Percentiles rank a stretch among this genome's conserved stretches.
These are phyloP conservation scores for Pulveroboletus sp. DNA, from an alignment of 768 basidiomycete genomes.

Conservation along the genomic window DNA sequence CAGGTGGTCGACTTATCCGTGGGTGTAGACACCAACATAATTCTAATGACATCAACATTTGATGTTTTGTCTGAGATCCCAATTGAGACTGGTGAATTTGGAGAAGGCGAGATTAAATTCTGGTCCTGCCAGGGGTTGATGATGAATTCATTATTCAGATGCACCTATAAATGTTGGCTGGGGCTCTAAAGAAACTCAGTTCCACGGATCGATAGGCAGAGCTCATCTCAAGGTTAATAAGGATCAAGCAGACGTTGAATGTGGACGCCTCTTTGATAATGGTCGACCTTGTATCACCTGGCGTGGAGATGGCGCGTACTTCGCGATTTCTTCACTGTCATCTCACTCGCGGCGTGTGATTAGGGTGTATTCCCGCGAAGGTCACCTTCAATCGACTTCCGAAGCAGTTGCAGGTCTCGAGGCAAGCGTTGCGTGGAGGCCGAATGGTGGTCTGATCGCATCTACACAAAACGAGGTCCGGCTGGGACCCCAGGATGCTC, in stretches of 20 bases:
- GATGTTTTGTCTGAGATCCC: constrained; percentile 80
- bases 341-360: constrained; percentile 26
- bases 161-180: constrained; percentile 94
- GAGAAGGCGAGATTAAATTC: constrained; percentile 56
- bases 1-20: not conserved
- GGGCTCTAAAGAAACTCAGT: constrained; percentile 96
- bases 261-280: constrained; percentile 69
- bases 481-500: constrained; percentile 62
- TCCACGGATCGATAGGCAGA: constrained; percentile 94
- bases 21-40: constrained; percentile 68
- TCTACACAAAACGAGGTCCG: constrained; percentile 74
- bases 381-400: constrained; percentile 74
- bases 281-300: constrained; percentile 72
- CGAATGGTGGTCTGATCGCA: constrained; percentile 82
- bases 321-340: constrained; percentile 77
- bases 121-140: constrained; percentile 1
- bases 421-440: constrained; percentile 76
- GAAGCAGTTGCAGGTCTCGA: constrained; percentile 83
- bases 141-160: constrained; percentile 42
- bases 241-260: constrained; percentile 34
- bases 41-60: constrained; percentile 85
- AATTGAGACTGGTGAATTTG: constrained; percentile 72
- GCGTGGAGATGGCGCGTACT: constrained; percentile 90
- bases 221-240: constrained; percentile 52
- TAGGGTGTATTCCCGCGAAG: constrained; percentile 39